Evolutionary conservation across 2,329 filamentous ascomycete species (phyloP), one percentile per base, ranked within the genome.

Genomic region (Penicillium hordei): DNA sequence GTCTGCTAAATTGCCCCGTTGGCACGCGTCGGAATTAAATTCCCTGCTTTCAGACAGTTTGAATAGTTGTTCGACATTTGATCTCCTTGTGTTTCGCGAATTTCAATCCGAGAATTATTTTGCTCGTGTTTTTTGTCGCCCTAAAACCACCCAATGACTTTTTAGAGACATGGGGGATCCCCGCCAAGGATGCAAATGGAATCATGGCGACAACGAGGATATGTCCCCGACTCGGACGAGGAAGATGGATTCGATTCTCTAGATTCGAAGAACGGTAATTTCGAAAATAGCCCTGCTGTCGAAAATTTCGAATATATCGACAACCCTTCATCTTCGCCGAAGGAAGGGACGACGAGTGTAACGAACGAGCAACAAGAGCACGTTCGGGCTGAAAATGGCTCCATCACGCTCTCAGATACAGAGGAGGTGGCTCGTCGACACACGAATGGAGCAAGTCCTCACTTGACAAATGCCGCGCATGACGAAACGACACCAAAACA

Each of bases 141-240:
- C 31, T 21, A 21, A 51, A n/a, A 43, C 46, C 56, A 51, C 59
- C 66, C 50, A 34, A 73, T 72, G 71, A 61, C 52, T 46, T 49
- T 45, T 45, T 73, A 70, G 61, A 70, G 72, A 69, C 61, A 76
- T 76, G 74, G 72, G 70, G 63, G 57, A 70, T 65, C 61, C 62
- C 62, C 67, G 62, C 66, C 68, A 58, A 67, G 63, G 58, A 66
- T 64, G 68, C 70, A 71, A 75, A 78, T 77, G 75, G 75, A 78
- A 74, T 71, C 72, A 75, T 82, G 80, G 80, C 76, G 76, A 68
- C 73, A 77, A 69, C 75, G 76, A 71, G 79, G 80, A 52, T 82
- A 76, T 74, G 80, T 82, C 60, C 78, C 78, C 60, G 80, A 82
- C 68, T 81, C 80, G 43, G 80, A 82, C 59, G 76, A 78, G 21